phyloP scores from a whole-genome alignment of 805 yeast genomes.

The Citeromyces nyonsensis region DNA sequence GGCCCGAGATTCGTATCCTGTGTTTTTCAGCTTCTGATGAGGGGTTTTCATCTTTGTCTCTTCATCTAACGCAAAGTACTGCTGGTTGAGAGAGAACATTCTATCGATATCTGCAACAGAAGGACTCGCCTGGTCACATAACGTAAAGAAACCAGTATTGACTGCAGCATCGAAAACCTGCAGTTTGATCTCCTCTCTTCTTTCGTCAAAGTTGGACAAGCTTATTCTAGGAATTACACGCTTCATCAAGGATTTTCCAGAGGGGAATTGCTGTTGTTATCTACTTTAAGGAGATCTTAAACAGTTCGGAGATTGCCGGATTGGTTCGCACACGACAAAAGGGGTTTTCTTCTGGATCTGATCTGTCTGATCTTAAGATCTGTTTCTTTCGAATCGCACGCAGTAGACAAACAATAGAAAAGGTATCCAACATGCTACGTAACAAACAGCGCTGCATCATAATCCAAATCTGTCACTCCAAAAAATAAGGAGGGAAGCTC shows the following conservation, averaged over 20 bases:
- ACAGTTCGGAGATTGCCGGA: no score
- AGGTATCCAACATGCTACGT: no score
- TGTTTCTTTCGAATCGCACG: no score
- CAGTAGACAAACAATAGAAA: no score
- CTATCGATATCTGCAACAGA: slow-evolving; percentile 12
- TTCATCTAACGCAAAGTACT: slow-evolving; percentile 10
- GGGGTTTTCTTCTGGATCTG: no score
- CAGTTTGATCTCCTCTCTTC: slow-evolving; percentile 15
- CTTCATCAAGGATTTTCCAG: slow-evolving; percentile 2
- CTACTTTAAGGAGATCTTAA: no score
- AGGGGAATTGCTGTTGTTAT: no score
- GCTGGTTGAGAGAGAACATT: slow-evolving; percentile 10
- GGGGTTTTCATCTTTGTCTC: slow-evolving; percentile 15
- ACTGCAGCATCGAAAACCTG: slow-evolving; percentile 15
- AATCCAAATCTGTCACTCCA: no score
- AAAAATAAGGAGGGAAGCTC: no score
- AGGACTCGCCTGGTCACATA: slow-evolving; percentile 16
- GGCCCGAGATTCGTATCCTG: slow-evolving; percentile 16
- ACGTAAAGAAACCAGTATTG: slow-evolving; percentile 14
- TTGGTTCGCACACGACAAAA: no score
- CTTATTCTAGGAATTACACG: slow-evolving; percentile 15
- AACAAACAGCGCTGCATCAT: no score
- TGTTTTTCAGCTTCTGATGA: slow-evolving; percentile 14
- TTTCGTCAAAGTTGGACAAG: slow-evolving; percentile 8
- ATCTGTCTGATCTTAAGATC: no score